phyloP scores from a whole-genome alignment of 148 eudicot genomes.

The Salicornia ramosissima region DNA sequence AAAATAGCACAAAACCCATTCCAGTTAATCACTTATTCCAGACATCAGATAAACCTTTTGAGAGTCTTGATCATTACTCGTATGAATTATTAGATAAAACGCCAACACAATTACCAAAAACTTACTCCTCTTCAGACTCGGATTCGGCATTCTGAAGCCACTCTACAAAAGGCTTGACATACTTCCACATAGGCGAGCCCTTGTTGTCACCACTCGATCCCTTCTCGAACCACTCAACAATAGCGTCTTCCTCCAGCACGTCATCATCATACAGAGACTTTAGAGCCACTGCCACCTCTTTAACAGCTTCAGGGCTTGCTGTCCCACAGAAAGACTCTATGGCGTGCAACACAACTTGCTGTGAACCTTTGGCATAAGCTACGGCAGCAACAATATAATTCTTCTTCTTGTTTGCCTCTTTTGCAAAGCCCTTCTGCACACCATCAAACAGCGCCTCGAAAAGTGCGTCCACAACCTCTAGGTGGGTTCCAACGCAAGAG shows the following conservation, averaged over 20 bases:
- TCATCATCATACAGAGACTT: constrained; percentile 67
- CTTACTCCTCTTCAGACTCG: constrained; percentile 53
- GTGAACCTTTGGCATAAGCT: constrained; percentile 48
- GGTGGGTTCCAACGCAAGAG: constrained; percentile 38
- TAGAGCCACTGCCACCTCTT: constrained; percentile 63
- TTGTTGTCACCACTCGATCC: constrained; percentile 48
- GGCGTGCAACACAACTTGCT: constrained; percentile 41
- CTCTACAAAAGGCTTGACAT: constrained; percentile 68
- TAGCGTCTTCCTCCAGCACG: constrained; percentile 58
- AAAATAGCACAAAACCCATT: not conserved
- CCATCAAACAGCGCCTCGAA: constrained; percentile 56
- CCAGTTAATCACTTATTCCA: constrained; percentile 6
- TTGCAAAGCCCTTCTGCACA: constrained; percentile 49
- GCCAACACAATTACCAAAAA: too few relatives aligned
- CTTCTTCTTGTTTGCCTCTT: constrained; percentile 50
- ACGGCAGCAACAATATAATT: constrained; percentile 40
- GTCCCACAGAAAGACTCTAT: constrained; percentile 53
- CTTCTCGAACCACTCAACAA: constrained; percentile 56
- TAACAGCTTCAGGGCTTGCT: constrained; percentile 48
- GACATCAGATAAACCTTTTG: not conserved
- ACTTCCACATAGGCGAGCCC: constrained; percentile 53
- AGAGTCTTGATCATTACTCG: too few relatives aligned
- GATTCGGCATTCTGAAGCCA: constrained; percentile 96
- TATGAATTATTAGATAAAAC: too few relatives aligned
- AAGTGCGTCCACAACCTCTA: constrained; percentile 47